These are phyloP conservation scores for Mortierella sp. DNA, from an alignment of 371 early-diverging fungal species.

Conservation along the genomic window DNA sequence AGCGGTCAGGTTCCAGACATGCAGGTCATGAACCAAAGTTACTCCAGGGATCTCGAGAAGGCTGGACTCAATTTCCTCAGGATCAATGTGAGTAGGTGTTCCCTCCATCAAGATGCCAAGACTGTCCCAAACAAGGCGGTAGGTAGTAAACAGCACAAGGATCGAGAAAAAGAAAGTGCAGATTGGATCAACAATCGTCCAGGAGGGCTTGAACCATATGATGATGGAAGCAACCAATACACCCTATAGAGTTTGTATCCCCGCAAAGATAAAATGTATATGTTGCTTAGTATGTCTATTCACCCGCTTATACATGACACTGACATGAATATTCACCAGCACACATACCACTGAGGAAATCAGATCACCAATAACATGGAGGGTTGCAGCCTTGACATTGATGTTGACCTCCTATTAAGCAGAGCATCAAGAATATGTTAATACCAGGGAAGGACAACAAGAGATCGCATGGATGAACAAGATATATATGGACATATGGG, in stretches of 20 bases:
- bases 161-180: conserved; percentile 89
- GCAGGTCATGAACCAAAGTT: conserved; percentile 75
- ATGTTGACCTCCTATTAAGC: conserved; percentile 67
- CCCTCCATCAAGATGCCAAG: conserved; percentile 78
- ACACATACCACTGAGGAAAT: conserved; percentile 73
- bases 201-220: conserved; percentile 75
- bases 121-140: conserved; percentile 65
- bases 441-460: neutral
- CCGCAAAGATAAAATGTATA: neutral
- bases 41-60: conserved; percentile 70
- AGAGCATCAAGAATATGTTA: neutral
- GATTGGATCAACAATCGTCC: conserved; percentile 86
- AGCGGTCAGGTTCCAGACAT: conserved; percentile 81
- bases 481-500: neutral
- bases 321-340: neutral
- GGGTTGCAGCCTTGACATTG: conserved; percentile 79
- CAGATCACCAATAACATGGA: conserved; percentile 90
- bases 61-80: conserved; percentile 68
- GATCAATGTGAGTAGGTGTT: conserved; percentile 73
- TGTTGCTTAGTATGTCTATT: neutral
- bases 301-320: neutral
- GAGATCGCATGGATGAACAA: neutral
- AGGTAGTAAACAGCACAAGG: conserved; percentile 84
- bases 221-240: conserved; percentile 86
- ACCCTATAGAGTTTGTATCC: conserved; percentile 66